Evolutionary conservation across 495 filamentous ascomycete genomes (phyloP).

Genomic region (Cryomyces minteri): DNA sequence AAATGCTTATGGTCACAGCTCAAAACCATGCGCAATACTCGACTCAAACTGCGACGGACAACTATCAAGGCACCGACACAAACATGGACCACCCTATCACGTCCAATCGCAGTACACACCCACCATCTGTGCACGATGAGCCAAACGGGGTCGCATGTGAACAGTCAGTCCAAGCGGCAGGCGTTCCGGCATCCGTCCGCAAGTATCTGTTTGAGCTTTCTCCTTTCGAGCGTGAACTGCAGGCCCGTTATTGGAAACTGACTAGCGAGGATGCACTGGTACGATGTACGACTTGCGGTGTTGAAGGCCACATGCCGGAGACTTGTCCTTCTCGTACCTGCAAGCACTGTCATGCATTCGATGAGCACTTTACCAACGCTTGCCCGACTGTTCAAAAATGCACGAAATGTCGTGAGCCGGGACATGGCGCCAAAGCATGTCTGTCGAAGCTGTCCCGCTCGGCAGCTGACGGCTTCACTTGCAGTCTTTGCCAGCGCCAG

Average conservation of each 20-base stretch:
- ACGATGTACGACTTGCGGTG: conserved; percentile 3
- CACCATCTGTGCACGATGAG: no score
- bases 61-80: no score
- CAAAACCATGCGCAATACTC: no score
- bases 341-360: neutral
- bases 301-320: conserved; percentile 1
- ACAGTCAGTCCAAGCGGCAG: no score
- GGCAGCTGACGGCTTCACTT: neutral
- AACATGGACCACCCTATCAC: no score
- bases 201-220: neutral
- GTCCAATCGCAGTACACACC: no score
- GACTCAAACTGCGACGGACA: no score
- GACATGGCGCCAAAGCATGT: neutral
- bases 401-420: conserved; percentile 2
- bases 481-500: neutral
- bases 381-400: conserved; percentile 4
- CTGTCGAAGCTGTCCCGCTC: neutral
- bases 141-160: no score
- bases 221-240: neutral
- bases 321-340: conserved; percentile 1
- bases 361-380: conserved; percentile 1
- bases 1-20: no score
- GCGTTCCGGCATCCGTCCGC: no score
- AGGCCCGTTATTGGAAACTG: conserved; percentile 4
- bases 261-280: neutral